A percentile compares a stretch with the other conserved stretches of the same genome.
Conservation (phyloP, 1,284 basidiomycete species). For the Stygiomarasmius scandens region DNA sequence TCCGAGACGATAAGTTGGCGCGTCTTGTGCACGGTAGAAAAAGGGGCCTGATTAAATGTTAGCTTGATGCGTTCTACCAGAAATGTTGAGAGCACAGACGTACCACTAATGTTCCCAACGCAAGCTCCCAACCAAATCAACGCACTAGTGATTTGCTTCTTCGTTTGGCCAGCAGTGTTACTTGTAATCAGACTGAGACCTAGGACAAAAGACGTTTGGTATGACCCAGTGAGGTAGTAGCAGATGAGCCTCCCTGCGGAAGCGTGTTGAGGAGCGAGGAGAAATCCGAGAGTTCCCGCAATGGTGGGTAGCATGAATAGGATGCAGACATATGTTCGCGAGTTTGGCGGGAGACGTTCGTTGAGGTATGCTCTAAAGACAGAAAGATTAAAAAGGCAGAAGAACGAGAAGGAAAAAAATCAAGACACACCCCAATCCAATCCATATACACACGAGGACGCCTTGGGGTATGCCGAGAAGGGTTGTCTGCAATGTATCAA, state of each 20-base stretch:
- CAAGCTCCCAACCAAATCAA: slow-evolving; percentile 25
- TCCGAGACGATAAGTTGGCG: slow-evolving; percentile 20
- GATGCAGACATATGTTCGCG: slow-evolving; percentile 22
- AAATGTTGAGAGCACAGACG: too few relatives aligned
- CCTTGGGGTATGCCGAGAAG: slow-evolving; percentile 39
- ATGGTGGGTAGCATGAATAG: slow-evolving; percentile 26
- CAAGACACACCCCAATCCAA: slow-evolving; percentile 16
- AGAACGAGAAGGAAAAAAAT: background rate
- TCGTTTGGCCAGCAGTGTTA: slow-evolving; percentile 25
- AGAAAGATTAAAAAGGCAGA: background rate
- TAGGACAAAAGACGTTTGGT: slow-evolving; percentile 24
- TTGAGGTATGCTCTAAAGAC: slow-evolving; percentile 18
- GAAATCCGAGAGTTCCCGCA: slow-evolving; percentile 22
- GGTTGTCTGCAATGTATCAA: slow-evolving; percentile 38
- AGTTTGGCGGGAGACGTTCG: slow-evolving; percentile 22
- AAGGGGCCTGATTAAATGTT: slow-evolving; percentile 16
- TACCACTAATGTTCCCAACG: slow-evolving; percentile 23
- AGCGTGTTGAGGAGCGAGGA: slow-evolving; percentile 20
- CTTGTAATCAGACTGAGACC: slow-evolving; percentile 23
- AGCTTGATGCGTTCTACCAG: too few relatives aligned
- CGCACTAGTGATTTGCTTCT: slow-evolving; percentile 24
- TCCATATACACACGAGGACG: slow-evolving; percentile 22
- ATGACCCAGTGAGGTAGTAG: slow-evolving; percentile 25
- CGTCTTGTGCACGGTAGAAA: slow-evolving; percentile 21
- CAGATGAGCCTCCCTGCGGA: slow-evolving; percentile 20